Conservation (phyloP, 202 grass and related monocot genomes). For the Zoysia matrella region DNA sequence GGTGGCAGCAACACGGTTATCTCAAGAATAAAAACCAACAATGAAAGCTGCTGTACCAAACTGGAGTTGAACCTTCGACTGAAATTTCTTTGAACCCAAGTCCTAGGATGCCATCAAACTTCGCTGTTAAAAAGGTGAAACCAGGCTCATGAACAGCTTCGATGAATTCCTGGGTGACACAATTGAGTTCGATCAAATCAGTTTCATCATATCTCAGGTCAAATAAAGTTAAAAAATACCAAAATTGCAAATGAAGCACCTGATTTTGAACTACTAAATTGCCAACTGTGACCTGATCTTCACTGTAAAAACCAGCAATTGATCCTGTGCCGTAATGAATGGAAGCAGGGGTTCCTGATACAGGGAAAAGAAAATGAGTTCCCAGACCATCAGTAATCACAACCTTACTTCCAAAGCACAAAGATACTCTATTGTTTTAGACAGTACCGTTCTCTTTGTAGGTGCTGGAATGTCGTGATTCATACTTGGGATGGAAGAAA, state of each 20-base stretch:
- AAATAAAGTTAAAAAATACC: not conserved
- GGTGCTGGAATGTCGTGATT: slow-evolving; percentile 66
- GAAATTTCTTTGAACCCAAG: slow-evolving; percentile 96
- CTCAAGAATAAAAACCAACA: not conserved
- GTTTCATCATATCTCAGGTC: not conserved
- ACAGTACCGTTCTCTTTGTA: slow-evolving; percentile 76
- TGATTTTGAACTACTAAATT: slow-evolving; percentile 73
- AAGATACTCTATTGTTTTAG: not conserved
- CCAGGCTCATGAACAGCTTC: slow-evolving; percentile 81
- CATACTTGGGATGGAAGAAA: slow-evolving; percentile 85
- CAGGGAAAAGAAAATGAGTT: slow-evolving; percentile 29
- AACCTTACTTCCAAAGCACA: not conserved
- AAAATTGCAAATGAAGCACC: slow-evolving; percentile 52
- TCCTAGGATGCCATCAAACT: slow-evolving; percentile 97
- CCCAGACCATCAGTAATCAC: slow-evolving; percentile 2
- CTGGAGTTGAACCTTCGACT: slow-evolving; percentile 68
- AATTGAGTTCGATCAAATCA: slow-evolving; percentile 43
- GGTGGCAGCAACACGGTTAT: not conserved
- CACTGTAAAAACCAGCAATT: slow-evolving; percentile 78
- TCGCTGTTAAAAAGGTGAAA: slow-evolving; percentile 69
- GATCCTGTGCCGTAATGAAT: slow-evolving; percentile 87
- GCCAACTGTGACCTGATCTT: slow-evolving; percentile 79
- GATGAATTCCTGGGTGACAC: slow-evolving; percentile 80
- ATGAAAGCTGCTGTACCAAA: slow-evolving; percentile 59
- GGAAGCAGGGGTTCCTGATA: slow-evolving; percentile 71